Evolutionary conservation across 768 basidiomycete species (phyloP), one percentile per base, ranked within the genome.

Genomic region (Kwoniella pini): DNA sequence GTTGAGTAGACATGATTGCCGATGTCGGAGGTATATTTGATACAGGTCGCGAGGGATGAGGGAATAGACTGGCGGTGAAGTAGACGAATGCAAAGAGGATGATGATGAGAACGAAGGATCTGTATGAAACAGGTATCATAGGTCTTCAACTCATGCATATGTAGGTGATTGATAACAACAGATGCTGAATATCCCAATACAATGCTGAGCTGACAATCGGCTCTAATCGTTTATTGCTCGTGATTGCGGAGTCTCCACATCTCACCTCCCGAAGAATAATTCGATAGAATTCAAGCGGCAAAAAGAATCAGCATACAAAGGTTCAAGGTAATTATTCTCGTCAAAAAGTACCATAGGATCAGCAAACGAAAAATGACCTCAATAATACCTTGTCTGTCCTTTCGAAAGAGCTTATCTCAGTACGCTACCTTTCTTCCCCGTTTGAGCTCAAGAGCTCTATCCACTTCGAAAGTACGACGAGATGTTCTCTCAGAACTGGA

Each of bases 401-500:
- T 50, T 17, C 48, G 48, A 33, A n/a, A 27, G 26, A n/a, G 27
- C 13, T 17, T 50, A n/a, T 15, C 15, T 30, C 17, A 11, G 1
- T 19, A n/a, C n/a, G n/a, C n/a, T n/a, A n/a, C n/a, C n/a, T n/a
- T n/a, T n/a, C n/a, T n/a, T n/a, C n/a, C n/a, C n/a, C n/a, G n/a
- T n/a, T n/a, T n/a, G n/a, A n/a, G n/a, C n/a, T n/a, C n/a, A 31
- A 53, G 62, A 43, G n/a, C 46, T 22, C 46, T 72, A 13, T 39
- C 63, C 0, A 51, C 65, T 21, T 57, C 60, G 10, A 4, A 13
- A 5, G 4, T 38, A 15, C 44, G 70, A 4, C 22, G 39, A 9
- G 65, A 74, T 54, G 31, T 70, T 11, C 15, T 67, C 15, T 46
- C 50, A 15, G 70, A 74, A 33, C 31, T 71, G 7, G 70, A 70